Percentiles rank a stretch among this genome's conserved stretches.
Conservation (phyloP, 1,284 basidiomycete species). For the Tremellales sp. region DNA sequence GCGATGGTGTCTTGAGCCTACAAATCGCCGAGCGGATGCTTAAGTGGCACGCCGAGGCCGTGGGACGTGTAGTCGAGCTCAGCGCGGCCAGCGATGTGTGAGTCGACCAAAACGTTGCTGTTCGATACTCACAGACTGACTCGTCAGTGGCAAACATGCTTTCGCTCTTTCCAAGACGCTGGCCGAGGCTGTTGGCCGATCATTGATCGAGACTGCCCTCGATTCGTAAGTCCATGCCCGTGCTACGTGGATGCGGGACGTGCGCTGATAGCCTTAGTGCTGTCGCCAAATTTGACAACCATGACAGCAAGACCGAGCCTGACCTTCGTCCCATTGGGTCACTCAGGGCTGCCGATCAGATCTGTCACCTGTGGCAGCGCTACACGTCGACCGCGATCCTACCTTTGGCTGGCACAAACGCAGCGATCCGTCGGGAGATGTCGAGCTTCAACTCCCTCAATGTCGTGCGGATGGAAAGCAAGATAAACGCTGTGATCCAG, state of each 20-base stretch:
- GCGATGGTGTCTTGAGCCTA: slow-evolving; percentile 73
- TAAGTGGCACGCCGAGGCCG: slow-evolving; percentile 92
- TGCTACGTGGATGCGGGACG: slow-evolving; percentile 4
- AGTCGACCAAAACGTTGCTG: slow-evolving; percentile 40
- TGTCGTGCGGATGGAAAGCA: slow-evolving; percentile 80
- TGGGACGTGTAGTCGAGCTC: slow-evolving; percentile 86
- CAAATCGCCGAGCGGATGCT: slow-evolving; percentile 81
- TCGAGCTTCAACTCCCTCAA: slow-evolving; percentile 87
- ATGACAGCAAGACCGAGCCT: slow-evolving; percentile 74
- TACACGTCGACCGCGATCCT: slow-evolving; percentile 89
- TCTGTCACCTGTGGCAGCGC: slow-evolving; percentile 94
- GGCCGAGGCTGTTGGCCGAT: slow-evolving; percentile 79
- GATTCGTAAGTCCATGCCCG: slow-evolving; percentile 89
- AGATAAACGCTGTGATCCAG: slow-evolving; percentile 77
- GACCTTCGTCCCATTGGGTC: slow-evolving; percentile 66
- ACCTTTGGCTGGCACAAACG: slow-evolving; percentile 78
- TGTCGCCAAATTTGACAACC: slow-evolving; percentile 64
- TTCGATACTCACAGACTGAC: slow-evolving; percentile 1
- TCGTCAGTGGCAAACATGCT: slow-evolving; percentile 86
- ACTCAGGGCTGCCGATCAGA: slow-evolving; percentile 75
- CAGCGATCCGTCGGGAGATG: slow-evolving; percentile 90
- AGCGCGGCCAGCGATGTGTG: slow-evolving; percentile 76
- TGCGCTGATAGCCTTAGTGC: slow-evolving; percentile 55
- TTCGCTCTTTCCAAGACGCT: slow-evolving; percentile 80
- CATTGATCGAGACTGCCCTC: slow-evolving; percentile 84